A percentile compares a stretch with the other conserved stretches of the same genome.
These are phyloP conservation scores for Alternaria rosae DNA, from an alignment of 2,329 filamentous ascomycete species.

Conservation along the genomic window DNA sequence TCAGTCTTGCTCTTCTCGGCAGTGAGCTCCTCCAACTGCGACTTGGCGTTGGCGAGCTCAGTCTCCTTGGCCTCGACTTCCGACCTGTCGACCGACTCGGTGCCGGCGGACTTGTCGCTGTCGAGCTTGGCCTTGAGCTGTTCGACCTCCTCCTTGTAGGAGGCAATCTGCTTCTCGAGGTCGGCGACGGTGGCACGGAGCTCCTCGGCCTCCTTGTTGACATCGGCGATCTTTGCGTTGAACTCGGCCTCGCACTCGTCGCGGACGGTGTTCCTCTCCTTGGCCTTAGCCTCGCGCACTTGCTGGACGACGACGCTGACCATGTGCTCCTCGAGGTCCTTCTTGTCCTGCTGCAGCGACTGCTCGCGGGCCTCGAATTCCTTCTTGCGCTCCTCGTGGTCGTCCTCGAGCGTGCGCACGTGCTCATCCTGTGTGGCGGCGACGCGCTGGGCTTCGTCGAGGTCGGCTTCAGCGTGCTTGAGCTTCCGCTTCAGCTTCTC, in stretches of 20 bases:
- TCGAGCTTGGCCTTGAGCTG: constrained; percentile 37
- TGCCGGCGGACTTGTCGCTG: constrained; percentile 26
- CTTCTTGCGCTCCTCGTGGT: constrained; percentile 42
- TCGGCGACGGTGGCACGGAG: constrained; percentile 26
- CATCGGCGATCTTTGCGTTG: constrained; percentile 33
- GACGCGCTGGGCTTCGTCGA: constrained; percentile 44
- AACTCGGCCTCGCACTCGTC: constrained; percentile 47
- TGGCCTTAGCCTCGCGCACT: constrained; percentile 49
- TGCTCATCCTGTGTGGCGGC: constrained; percentile 39
- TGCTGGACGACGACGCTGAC: constrained; percentile 52
- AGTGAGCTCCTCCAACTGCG: constrained; percentile 27
- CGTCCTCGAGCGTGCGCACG: constrained; percentile 41
- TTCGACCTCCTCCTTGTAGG: constrained; percentile 39
- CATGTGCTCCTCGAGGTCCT: constrained; percentile 52
- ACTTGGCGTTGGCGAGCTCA: constrained; percentile 29
- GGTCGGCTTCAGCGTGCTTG: constrained; percentile 37
- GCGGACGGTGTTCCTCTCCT: constrained; percentile 46
- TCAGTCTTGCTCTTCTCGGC: constrained; percentile 22
- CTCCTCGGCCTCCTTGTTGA: constrained; percentile 26
- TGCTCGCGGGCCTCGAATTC: constrained; percentile 42
- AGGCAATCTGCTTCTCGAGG: constrained; percentile 37
- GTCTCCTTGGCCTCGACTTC: constrained; percentile 41
- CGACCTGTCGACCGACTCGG: constrained; percentile 26
- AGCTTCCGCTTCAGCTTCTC: constrained; percentile 46
- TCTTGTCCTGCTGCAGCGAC: constrained; percentile 47